Percentiles rank a stretch among this genome's conserved stretches.
Conservation (phyloP, 306 rosid species). For the Heteromeles arbutifolia region DNA sequence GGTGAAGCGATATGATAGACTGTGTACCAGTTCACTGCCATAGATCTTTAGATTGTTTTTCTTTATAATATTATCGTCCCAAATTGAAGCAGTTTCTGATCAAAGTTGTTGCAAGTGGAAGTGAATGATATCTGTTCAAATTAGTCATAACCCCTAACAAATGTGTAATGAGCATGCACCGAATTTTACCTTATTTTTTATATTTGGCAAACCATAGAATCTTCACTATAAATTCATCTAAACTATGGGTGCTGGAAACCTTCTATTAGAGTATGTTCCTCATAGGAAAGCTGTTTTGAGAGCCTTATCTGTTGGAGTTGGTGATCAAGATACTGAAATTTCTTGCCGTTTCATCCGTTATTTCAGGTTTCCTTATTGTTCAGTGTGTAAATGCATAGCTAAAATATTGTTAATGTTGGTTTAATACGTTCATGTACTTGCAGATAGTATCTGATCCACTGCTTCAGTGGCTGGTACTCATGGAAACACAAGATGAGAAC, state of each 20-base stretch:
- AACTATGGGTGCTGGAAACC: background rate
- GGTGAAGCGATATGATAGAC: background rate
- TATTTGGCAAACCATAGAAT: too few species aligned
- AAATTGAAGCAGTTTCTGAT: background rate
- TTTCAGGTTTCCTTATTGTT: background rate
- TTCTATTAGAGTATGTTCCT: background rate
- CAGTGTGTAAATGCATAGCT: background rate
- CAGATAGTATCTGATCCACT: conserved; percentile 57
- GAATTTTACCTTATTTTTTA: too few species aligned
- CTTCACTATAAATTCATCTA: too few species aligned
- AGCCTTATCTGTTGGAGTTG: background rate
- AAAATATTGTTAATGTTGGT: background rate
- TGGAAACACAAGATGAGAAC: conserved; percentile 38
- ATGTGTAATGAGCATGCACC: background rate
- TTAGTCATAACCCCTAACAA: background rate
- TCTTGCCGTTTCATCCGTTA: background rate
- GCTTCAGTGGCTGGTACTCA: conserved; percentile 56
- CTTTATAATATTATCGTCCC: background rate
- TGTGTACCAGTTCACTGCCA: background rate
- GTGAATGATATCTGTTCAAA: background rate
- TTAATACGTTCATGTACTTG: conserved; percentile 1
- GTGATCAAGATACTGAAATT: conserved; percentile 24
- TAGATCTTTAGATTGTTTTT: background rate
- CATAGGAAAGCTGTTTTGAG: background rate
- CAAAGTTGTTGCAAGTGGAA: background rate